Conservation (phyloP, 495 filamentous ascomycete genomes). For the Penicillium pulvis region DNA sequence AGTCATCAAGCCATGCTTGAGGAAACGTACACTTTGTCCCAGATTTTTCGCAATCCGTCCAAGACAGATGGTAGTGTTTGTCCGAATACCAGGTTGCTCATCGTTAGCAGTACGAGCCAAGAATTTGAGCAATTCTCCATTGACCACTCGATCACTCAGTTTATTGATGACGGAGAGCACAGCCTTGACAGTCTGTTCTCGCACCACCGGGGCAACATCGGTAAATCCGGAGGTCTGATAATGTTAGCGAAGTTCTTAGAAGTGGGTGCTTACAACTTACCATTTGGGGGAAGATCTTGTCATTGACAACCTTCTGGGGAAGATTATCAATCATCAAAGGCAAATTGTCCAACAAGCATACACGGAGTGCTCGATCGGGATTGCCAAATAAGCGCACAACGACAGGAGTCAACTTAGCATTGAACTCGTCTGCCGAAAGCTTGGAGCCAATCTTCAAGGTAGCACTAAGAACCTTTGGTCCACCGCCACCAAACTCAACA, state of each 20-base stretch:
- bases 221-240: slow-evolving; percentile 83
- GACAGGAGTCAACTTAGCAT: slow-evolving; percentile 78
- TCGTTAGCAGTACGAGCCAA: slow-evolving; percentile 96
- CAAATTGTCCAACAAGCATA: slow-evolving; percentile 87
- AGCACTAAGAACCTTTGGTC: slow-evolving; percentile 83
- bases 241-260: background rate
- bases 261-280: slow-evolving; percentile 39
- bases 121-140: slow-evolving; percentile 88
- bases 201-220: slow-evolving; percentile 84
- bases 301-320: slow-evolving; percentile 86
- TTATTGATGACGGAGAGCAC: slow-evolving; percentile 83
- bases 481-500: slow-evolving; percentile 95
- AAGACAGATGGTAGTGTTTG: slow-evolving; percentile 96
- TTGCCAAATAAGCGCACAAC: slow-evolving; percentile 86
- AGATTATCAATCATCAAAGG: slow-evolving; percentile 90
- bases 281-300: slow-evolving; percentile 95
- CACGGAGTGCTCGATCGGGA: slow-evolving; percentile 88
- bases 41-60: slow-evolving; percentile 93
- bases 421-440: slow-evolving; percentile 86
- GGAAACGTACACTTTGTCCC: slow-evolving; percentile 59
- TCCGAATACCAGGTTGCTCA: slow-evolving; percentile 94
- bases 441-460: slow-evolving; percentile 90
- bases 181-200: slow-evolving; percentile 94
- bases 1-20: background rate
- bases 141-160: slow-evolving; percentile 87